Conservation (phyloP, 129 eudicot species). For the Lactuca sativa region DNA sequence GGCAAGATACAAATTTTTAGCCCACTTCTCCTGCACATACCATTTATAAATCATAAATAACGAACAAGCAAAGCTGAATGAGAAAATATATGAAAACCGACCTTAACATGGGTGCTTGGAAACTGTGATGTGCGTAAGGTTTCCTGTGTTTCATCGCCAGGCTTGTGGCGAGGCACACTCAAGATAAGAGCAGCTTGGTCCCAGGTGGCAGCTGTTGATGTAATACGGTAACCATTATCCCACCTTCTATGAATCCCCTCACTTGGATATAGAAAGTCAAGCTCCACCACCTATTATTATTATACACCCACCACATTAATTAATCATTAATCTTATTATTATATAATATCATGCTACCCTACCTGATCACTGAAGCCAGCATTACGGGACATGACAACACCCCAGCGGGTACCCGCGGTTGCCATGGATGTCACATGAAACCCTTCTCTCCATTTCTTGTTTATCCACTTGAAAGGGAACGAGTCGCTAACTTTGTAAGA, state of each 20-base stretch:
- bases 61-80: background rate
- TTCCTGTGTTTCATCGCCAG: slow-evolving; percentile 77
- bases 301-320: background rate
- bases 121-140: slow-evolving; percentile 77
- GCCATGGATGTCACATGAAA: slow-evolving; percentile 92
- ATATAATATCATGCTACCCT: no score
- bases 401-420: slow-evolving; percentile 81
- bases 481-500: slow-evolving; percentile 88
- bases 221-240: slow-evolving; percentile 72
- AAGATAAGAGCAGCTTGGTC: slow-evolving; percentile 77
- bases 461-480: slow-evolving; percentile 86
- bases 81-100: background rate
- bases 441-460: slow-evolving; percentile 88
- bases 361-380: slow-evolving; percentile 90
- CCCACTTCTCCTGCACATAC: slow-evolving; percentile 39
- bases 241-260: slow-evolving; percentile 78
- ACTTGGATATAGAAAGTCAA: slow-evolving; percentile 46
- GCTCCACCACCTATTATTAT: slow-evolving; percentile 37
- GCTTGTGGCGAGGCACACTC: slow-evolving; percentile 72
- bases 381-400: slow-evolving; percentile 86
- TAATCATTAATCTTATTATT: no score
- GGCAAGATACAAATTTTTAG: slow-evolving; percentile 41
- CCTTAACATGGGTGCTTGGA: slow-evolving; percentile 90
- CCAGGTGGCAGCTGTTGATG: slow-evolving; percentile 70
- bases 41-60: slow-evolving; percentile 1